A percentile compares a stretch with the other conserved stretches of the same genome.
phyloP scores from a whole-genome alignment of 495 filamentous ascomycete genomes.

The Tuber brumale region DNA sequence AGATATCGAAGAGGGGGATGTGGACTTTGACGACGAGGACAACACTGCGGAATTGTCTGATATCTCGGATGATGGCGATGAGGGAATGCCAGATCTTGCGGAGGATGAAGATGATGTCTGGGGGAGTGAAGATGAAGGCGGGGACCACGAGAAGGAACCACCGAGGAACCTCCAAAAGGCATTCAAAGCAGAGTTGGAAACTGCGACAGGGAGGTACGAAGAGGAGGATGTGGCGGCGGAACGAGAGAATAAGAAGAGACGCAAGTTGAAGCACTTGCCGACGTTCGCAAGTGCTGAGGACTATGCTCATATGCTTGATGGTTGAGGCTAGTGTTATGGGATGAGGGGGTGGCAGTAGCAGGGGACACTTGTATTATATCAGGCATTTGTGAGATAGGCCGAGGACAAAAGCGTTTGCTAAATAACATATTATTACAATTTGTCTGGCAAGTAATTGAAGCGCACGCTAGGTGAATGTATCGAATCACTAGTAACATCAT shows the following conservation, averaged over 20 bases:
- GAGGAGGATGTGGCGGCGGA: slow-evolving; percentile 41
- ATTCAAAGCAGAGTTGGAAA: slow-evolving; percentile 46
- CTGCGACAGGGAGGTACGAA: slow-evolving; percentile 39
- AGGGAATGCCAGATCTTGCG: slow-evolving; percentile 47
- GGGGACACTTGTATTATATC: not conserved
- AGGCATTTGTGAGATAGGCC: not conserved
- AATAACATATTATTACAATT: not conserved
- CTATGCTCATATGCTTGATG: slow-evolving; percentile 71
- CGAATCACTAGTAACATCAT: not conserved
- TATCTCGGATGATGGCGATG: not conserved
- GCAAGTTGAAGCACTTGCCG: slow-evolving; percentile 80
- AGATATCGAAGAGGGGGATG: slow-evolving; percentile 62
- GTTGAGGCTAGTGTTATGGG: slow-evolving; percentile 9
- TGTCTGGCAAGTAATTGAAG: not conserved
- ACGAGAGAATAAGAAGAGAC: slow-evolving; percentile 53
- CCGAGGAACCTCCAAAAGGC: slow-evolving; percentile 46
- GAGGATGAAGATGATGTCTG: slow-evolving; percentile 51
- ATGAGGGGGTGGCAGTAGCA: not conserved
- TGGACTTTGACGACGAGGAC: slow-evolving; percentile 50
- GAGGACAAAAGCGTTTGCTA: not conserved
- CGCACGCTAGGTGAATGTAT: not conserved
- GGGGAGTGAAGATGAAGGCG: slow-evolving; percentile 44
- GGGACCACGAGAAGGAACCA: slow-evolving; percentile 54
- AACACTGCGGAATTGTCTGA: slow-evolving; percentile 13
- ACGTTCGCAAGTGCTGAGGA: slow-evolving; percentile 90